Evolutionary conservation across 306 rosid species (phyloP), one percentile per base, ranked within the genome.

Genomic region (Luffa aegyptiaca): DNA sequence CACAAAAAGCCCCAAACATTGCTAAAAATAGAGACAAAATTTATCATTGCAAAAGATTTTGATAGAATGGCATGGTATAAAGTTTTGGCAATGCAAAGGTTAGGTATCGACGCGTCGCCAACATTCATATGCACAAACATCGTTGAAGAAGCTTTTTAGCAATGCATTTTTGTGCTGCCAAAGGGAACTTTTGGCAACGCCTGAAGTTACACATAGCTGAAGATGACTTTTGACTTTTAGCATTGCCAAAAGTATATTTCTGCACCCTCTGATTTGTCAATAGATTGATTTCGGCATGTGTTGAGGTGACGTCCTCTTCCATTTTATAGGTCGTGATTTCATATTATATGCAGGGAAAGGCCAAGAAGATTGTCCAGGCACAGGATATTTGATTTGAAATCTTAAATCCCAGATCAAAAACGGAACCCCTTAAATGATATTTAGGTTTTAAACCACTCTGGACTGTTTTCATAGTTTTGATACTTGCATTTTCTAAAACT

Each of bases 341-440:
- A 66, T 10, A 46, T 56, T 37, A 8, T 68, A 12, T n/a, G 74
- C 44, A 95, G 94, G 96, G 90, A 44, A 95, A 87, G 79, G 97
- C 97, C 57, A 93, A 88, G 87, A 95, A 91, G 87, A 88, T 88
- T 81, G 90, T 92, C 10, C 89, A 72, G 78, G 97, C 96, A 16
- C 97, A 89, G 76, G 87, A 64, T 78, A 86, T 93, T 8, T 90
- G 97, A 96, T 89, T 91, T 83, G 97, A 90, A 84, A 86, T 92
- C 80, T 61, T 87, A 49, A 92, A 79, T 87, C 97, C 37, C 95
- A 94, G 79, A 91, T 92, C 41, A 97, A 94, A 86, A 94, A 96
- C 3, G 97, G 97, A 84, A 94, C 94, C 26, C 98, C 98, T 56
- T 90, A 94, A 61, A 92, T 94, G 97, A 92, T 92, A 52, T 92